These are phyloP conservation scores for Beta macrorhiza DNA, from an alignment of 179 eudicot species.

Conservation along the genomic window DNA sequence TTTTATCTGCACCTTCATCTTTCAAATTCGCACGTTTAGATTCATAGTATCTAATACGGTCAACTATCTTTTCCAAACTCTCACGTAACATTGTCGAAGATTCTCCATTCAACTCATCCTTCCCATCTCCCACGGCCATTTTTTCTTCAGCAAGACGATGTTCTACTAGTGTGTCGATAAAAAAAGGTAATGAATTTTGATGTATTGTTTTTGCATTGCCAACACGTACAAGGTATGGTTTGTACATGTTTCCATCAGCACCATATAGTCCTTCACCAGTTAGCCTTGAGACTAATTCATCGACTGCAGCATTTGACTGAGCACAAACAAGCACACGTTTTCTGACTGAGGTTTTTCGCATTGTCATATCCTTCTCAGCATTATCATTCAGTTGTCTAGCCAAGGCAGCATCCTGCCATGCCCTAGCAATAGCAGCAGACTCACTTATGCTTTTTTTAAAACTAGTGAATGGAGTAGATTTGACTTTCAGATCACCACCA, in stretches of 20 bases:
- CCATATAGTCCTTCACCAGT: conserved; percentile 86
- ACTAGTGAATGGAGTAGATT: conserved; percentile 36
- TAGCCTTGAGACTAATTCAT: conserved; percentile 92
- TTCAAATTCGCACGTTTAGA: conserved; percentile 78
- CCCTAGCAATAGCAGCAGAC: conserved; percentile 88
- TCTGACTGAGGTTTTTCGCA: conserved; percentile 37
- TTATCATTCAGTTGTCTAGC: conserved; percentile 72
- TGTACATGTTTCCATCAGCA: conserved; percentile 71
- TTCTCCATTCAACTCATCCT: conserved; percentile 40
- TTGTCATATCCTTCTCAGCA: conserved; percentile 42
- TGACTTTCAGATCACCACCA: conserved; percentile 31
- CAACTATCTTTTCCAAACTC: conserved; percentile 80
- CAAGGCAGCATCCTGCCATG: conserved; percentile 99
- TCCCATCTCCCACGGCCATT: conserved; percentile 37
- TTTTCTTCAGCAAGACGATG: conserved; percentile 69
- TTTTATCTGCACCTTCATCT: conserved; percentile 50
- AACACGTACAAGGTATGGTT: conserved; percentile 97
- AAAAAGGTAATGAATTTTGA: conserved; percentile 82
- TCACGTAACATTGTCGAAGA: conserved; percentile 61
- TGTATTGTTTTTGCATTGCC: conserved; percentile 96
- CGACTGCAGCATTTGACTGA: conserved; percentile 99
- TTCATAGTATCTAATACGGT: conserved; percentile 74
- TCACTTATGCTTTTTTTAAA: conserved; percentile 48
- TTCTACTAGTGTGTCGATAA: conserved; percentile 92
- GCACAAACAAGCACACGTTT: conserved; percentile 97